phyloP scores from a whole-genome alignment of 208 protist species.

The Crithidia fasciculata region DNA sequence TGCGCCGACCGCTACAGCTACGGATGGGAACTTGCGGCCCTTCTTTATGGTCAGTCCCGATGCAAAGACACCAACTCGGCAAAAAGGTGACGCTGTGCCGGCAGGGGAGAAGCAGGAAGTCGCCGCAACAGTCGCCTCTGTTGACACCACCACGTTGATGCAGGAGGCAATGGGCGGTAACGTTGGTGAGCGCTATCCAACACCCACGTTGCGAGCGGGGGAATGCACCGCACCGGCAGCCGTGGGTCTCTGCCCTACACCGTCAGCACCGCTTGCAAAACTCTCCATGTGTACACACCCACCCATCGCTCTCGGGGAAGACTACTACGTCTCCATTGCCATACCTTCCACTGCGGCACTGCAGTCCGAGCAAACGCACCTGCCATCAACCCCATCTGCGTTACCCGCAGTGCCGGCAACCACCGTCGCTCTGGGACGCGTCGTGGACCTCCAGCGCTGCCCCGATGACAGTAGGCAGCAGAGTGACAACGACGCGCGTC shows the following conservation, averaged over 20 bases:
- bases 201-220: too few relatives aligned
- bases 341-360: not conserved
- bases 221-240: too few relatives aligned
- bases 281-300: constrained; percentile 10
- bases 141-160: too few relatives aligned
- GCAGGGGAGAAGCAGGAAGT: too few relatives aligned
- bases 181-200: too few relatives aligned
- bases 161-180: too few relatives aligned
- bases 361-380: not conserved
- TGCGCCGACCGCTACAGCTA: too few relatives aligned
- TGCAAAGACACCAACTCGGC: too few relatives aligned
- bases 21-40: too few relatives aligned
- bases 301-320: constrained; percentile 49
- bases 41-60: too few relatives aligned
- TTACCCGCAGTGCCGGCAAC: constrained; percentile 5
- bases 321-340: constrained; percentile 66
- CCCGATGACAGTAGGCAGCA: not conserved
- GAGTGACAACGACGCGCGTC: not conserved
- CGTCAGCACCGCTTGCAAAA: not conserved
- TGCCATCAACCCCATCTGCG: not conserved
- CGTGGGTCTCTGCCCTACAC: not conserved
- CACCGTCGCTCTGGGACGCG: constrained; percentile 52
- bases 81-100: too few relatives aligned
- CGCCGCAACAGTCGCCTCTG: too few relatives aligned
- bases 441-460: constrained; percentile 31